Percentiles rank a stretch among this genome's conserved stretches.
These are phyloP conservation scores for Herpetomonas tarakana DNA, from an alignment of 208 protist genomes.

Conservation along the genomic window DNA sequence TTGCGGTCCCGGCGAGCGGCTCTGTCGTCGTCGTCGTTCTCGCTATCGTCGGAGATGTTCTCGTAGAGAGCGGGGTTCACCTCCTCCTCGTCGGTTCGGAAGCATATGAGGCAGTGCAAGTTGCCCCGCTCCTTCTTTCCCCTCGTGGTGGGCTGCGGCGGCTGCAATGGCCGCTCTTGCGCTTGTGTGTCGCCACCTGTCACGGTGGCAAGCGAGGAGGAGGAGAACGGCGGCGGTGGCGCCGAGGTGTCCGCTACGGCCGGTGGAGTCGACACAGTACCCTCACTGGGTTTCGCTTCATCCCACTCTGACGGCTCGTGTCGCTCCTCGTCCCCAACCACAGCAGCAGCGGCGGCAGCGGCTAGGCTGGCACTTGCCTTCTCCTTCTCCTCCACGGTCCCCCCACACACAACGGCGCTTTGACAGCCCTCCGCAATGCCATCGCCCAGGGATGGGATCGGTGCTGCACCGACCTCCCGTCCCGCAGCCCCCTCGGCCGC, in stretches of 20 bases:
- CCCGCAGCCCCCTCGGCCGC: not conserved
- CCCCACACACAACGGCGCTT: not conserved
- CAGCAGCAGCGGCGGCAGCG: too few species aligned
- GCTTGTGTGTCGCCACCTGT: not conserved
- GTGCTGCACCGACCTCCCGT: too few species aligned
- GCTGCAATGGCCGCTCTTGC: not conserved
- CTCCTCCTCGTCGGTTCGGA: slow-evolving; percentile 76
- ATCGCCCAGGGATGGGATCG: too few species aligned
- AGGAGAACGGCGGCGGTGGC: too few species aligned
- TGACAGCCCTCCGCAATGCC: not conserved
- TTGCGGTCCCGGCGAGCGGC: too few species aligned
- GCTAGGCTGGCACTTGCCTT: too few species aligned
- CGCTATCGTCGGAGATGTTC: not conserved
- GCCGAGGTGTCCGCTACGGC: not conserved
- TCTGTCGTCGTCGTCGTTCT: not conserved
- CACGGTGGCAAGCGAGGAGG: too few species aligned
- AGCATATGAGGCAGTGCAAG: slow-evolving; percentile 85
- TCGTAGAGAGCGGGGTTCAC: slow-evolving; percentile 56
- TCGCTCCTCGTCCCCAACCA: too few species aligned
- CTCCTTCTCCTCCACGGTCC: not conserved
- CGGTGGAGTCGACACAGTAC: too few species aligned
- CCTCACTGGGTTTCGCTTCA: not conserved
- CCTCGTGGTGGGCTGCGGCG: not conserved
- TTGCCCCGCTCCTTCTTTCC: slow-evolving; percentile 48
- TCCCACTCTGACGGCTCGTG: not conserved